Base-by-base conservation (phyloP, 805 yeast species). In the Cyberlindnera maritima region DNA sequence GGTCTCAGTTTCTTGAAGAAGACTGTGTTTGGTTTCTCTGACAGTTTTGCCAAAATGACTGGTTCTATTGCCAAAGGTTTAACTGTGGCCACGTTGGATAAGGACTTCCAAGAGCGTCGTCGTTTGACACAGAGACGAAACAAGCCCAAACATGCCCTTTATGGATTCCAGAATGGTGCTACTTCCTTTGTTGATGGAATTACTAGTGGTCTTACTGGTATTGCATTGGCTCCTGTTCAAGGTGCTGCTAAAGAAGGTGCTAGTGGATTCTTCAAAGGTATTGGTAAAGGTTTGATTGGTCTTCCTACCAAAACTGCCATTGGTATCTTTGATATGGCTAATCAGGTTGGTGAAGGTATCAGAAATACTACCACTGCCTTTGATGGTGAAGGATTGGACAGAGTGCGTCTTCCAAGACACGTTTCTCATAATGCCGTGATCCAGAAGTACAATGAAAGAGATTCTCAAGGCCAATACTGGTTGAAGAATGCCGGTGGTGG, bases 291-390 rank as follows among this genome's bases (percentile, higher is more conserved):
- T 12, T 61, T 95, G n/a, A 80, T 94, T 47, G 99, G 99, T 0
- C 68, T 95, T 26, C 99, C 99, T 0, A 91, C 99, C 0, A 94
- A 94, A 70, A 88, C 98, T 0, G 96, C 97, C 0, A 90, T 92
- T 56, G 99, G 99, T 12, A 63, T 94, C 20, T 83, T 94, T 55
- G 99, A 94, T 62, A 72, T 95, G 52, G 96, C 98, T 1, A 85
- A 87, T 44, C 92, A 88, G 64, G 83, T 94, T 32, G 83, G 96
- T 68, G 97, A 91, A 62, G 98, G 98, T 23, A 90, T 95, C 41
- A 76, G 91, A 50, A 91, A 85, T 62, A 88, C 97, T 0, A 89
- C 99, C 0, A 88, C 96, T 0, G 92, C 87, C 1, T 85, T 89
- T 62, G 96, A 89, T 62, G 80, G 76, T 3, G 89, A 83, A 36